Conservation (phyloP, 306 rosid species). For the Cicer judaicum region DNA sequence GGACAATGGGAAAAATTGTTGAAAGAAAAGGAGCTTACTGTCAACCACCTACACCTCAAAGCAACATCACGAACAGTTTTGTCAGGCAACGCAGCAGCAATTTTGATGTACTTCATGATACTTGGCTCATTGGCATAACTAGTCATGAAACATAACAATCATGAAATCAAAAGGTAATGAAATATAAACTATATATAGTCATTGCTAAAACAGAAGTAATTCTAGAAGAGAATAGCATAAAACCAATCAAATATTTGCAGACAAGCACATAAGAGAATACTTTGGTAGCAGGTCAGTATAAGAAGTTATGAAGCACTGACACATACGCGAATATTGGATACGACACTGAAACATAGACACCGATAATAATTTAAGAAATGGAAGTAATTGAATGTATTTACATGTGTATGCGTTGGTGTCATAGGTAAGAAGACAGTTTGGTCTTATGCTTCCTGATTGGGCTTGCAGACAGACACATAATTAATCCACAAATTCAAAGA, state of each 20-base stretch:
- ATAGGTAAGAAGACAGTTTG: conserved; percentile 11
- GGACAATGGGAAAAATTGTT: conserved; percentile 23
- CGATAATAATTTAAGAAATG: no score
- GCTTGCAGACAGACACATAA: conserved; percentile 14
- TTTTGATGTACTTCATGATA: conserved; percentile 93
- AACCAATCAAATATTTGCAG: conserved; percentile 5
- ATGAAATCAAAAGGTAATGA: conserved; percentile 16
- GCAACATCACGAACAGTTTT: conserved; percentile 99
- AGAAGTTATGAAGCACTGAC: no score
- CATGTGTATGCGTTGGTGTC: no score
- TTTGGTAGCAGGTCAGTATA: neutral
- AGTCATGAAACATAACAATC: conserved; percentile 38
- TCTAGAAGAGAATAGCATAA: conserved; percentile 24
- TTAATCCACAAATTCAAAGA: conserved; percentile 8
- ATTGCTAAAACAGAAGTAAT: neutral
- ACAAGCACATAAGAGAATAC: conserved; percentile 9
- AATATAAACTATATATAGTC: conserved; percentile 13
- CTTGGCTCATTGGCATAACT: conserved; percentile 91
- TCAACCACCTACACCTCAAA: conserved; percentile 99
- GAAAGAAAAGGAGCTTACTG: conserved; percentile 65
- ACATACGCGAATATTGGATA: no score
- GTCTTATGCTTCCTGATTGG: conserved; percentile 28
- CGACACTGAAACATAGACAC: no score
- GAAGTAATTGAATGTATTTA: no score
- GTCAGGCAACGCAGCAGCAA: conserved; percentile 85